Evolutionary conservation across 345 rosid species (phyloP), one percentile per base, ranked within the genome.

Genomic region (Litchi chinensis): DNA sequence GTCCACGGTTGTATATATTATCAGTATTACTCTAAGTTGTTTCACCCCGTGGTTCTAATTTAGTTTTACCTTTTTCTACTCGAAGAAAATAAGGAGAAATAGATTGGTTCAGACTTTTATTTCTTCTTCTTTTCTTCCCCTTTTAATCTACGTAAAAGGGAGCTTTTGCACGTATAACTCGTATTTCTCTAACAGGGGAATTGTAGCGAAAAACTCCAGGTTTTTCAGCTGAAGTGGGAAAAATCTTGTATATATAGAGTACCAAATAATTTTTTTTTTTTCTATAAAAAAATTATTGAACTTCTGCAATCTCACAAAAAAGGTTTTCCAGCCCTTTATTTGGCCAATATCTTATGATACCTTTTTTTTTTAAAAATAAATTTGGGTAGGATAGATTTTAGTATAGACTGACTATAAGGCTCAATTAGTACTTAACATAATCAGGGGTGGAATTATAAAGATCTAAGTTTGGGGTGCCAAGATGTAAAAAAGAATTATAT

Each of bases 211-310:
- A 57, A 56, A 56, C 76, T 24, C 28, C 0, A 0, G 28, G 28
- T 26, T 26, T 26, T 26, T 26, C 28, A 26, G 28, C 28, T 26
- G 28, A 26, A 26, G 28, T 26, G 28, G 28, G 28, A 26, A 26
- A 26, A 26, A 26, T 26, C 11, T 73, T 73, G 76, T 73, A 73
- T 39, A 64, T 64, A 57, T 22, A 52, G 28, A 16, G 18, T 54
- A 50, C 2, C 18, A 1, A 54, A 72, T 72, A 32, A 32, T 32
- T 1, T 32, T 32, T 32, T 32, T 32, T 32, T 28, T 28, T 28
- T 28, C 2, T 32, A 2, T 32, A 32, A 2, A 2, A 3, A 32
- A 32, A 32, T 32, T 2, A 32, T 32, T 32, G 37, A 32, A 32
- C 37, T 3, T 32, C 37, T 32, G 4, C 37, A 32, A 32, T 32